Evolutionary conservation across 1,139 yeast species (phyloP), one percentile per base, ranked within the genome.

Genomic region (Kodamaea anthophila): DNA sequence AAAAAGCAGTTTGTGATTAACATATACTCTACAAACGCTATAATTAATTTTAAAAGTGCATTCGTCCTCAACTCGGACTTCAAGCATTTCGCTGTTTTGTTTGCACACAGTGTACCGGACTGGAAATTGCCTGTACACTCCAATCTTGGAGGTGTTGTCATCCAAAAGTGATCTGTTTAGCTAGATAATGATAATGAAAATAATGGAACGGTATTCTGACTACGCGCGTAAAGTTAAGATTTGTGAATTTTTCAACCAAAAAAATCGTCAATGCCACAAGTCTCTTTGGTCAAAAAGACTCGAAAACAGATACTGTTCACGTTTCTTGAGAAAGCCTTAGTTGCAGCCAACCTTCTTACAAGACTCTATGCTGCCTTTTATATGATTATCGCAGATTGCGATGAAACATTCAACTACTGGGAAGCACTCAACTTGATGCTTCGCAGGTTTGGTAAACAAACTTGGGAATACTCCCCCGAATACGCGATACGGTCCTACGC

Each of bases 391-490:
- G 73, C 88, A 2, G 96, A 86, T 47, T 85, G 95, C 51, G 96
- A 86, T 52, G 57, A 51, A 23, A 69, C 75, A 1, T 88, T 74
- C 67, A 88, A 88, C 48, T 88, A 85, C 56, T 87, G 88, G 91
- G 98, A 88, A 43, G 96, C 98, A 0, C 62, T 88, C 35, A 91
- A 88, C 49, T 65, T 82, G 32, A 46, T 88, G 21, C 58, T 81
- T 3, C 71, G 95, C 41, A 82, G 81, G 2, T 86, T 84, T 52
- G 98, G 97, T 3, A 83, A 86, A 43, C 87, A 87, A 53, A 88
- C 97, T 0, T 88, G 96, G 97, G 97, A 88, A 49, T 88, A 88
- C 52, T 85, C 96, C 1, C 96, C 97, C 0, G 84, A 71, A 33
- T 86, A 74, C 48, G 87, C 95, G 12, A 86, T 88, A 31, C 61